Base-by-base conservation (phyloP, 2,329 filamentous ascomycete genomes). In the Fusarium pilosicola region DNA sequence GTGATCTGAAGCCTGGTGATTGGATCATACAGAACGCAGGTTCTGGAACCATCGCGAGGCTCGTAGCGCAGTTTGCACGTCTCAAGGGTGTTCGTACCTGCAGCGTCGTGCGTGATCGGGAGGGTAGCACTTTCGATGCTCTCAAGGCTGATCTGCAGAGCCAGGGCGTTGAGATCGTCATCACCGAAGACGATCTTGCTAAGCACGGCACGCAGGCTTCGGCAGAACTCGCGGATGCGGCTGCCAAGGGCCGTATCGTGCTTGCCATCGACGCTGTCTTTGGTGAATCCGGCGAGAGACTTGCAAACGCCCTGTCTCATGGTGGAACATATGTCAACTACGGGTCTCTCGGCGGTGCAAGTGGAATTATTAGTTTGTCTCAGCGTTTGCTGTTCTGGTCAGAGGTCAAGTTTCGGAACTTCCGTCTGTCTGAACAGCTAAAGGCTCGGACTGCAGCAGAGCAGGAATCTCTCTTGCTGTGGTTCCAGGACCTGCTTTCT, bases 21-120 rank as follows among this genome's bases (percentile, higher is more conserved):
- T 72, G 66, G 69, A 42, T 72, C 11, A 46, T 72, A 1, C 69
- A 72, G 39, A 72, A 72, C 20, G 62, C 54, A 14, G 69, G 58
- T 22, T 62, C 69, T 24, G 52, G 46, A 15, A 59, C 55, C 8
- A 65, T 72, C 30, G 69, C 62, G 18, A 55, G 62, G 26, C 32
- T 72, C 24, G 62, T 70, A 2, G 55, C 51, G 18, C 69, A 72
- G 28, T 72, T 72, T 52, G 69, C 69, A 2, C 54, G 52, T 5
- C 66, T 65, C 34, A 65, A 59, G 44, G 69, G 69, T 20, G 49
- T 72, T 36, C 54, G 59, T 26, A 56, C 55, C 14, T 59, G 54
- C 41, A 72, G 58, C 15, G 62, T 72, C 24, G 59, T 72, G 26
- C 69, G 69, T 14, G 54, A 66, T 30, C 66, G 69, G 7, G 5